These are phyloP conservation scores for Rubia yunnanensis DNA, from an alignment of 257 asterid genomes.

Conservation along the genomic window DNA sequence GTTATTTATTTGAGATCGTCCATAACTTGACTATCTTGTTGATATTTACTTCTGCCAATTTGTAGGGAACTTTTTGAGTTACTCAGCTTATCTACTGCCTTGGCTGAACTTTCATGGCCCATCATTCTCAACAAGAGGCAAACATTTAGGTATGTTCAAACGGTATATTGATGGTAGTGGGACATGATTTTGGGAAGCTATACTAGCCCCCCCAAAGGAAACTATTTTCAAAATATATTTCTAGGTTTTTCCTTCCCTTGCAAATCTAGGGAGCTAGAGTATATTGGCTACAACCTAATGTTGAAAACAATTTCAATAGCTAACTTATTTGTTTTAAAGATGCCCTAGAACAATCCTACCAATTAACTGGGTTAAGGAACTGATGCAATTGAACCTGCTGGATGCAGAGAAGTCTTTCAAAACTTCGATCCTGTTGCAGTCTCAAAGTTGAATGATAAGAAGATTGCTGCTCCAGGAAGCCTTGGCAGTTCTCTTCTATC, in stretches of 20 bases:
- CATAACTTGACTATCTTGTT: constrained; percentile 16
- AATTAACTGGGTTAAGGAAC: constrained; percentile 6
- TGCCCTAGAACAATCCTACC: neutral
- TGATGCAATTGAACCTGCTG: constrained; percentile 23
- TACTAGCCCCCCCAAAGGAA: no score
- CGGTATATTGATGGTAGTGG: constrained; percentile 7
- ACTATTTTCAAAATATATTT: neutral
- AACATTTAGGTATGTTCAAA: constrained; percentile 49
- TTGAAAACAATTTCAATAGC: no score
- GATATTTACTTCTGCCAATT: constrained; percentile 16
- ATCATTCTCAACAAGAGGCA: constrained; percentile 68
- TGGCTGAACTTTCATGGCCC: constrained; percentile 95
- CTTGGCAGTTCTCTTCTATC: constrained; percentile 78
- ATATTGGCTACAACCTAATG: neutral
- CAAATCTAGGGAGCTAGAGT: neutral
- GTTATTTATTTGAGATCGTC: constrained; percentile 8
- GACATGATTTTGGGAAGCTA: neutral
- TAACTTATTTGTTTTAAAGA: neutral
- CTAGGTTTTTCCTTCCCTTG: no score
- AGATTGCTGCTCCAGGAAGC: constrained; percentile 57
- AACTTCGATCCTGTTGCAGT: constrained; percentile 78
- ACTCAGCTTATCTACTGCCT: constrained; percentile 77
- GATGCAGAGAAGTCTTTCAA: constrained; percentile 80
- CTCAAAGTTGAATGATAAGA: constrained; percentile 86
- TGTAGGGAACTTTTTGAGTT: constrained; percentile 86